phyloP scores from a whole-genome alignment of 2,329 filamentous ascomycete species.

The Coniella vitis region DNA sequence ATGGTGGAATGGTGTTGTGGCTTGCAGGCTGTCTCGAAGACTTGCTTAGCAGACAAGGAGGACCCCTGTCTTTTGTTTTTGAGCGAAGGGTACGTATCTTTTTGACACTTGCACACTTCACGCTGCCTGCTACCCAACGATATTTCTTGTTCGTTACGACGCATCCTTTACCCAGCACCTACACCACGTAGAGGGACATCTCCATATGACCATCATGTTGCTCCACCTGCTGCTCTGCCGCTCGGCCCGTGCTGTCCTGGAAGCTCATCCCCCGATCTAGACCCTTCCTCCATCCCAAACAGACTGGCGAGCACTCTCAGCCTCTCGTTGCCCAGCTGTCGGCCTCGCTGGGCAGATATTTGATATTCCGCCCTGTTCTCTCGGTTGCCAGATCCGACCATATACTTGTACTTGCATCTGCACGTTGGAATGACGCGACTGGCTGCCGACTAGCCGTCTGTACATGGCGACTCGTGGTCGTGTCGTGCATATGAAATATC shows the following conservation, averaged over 20 bases:
- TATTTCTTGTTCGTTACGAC: background rate
- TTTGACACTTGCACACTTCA: no score
- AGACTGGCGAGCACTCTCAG: background rate
- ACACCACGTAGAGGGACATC: no score
- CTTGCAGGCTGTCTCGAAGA: no score
- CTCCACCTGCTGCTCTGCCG: background rate
- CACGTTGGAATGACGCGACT: background rate
- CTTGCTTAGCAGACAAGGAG: no score
- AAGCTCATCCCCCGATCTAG: background rate
- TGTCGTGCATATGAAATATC: no score
- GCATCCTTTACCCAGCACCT: no score
- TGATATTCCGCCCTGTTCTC: background rate
- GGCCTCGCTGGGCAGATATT: no score
- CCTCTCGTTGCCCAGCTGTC: background rate
- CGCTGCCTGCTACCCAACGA: background rate
- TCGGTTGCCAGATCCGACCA: background rate
- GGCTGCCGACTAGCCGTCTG: conserved; percentile 1
- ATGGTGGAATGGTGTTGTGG: no score
- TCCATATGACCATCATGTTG: background rate
- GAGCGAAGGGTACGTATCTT: no score
- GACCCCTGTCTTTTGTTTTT: no score
- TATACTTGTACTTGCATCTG: background rate
- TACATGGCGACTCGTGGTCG: no score
- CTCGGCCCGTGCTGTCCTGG: background rate
- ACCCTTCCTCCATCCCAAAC: background rate